Conservation (phyloP, 1,284 basidiomycete species). For the Fomitopsis betulina region DNA sequence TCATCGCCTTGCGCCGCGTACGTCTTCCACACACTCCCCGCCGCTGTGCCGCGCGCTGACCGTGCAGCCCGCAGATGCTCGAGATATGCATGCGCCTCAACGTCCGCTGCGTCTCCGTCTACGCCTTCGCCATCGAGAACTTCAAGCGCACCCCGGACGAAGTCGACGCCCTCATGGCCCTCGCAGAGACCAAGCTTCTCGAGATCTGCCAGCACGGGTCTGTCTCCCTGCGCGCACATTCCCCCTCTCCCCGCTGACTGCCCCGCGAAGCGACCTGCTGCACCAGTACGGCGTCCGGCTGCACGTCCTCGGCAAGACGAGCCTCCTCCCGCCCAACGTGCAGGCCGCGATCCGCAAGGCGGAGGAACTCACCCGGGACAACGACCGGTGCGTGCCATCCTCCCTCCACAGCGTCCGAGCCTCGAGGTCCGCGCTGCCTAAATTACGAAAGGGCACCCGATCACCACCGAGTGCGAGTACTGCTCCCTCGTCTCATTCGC, state of each 20-base stretch:
- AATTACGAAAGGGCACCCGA: background rate
- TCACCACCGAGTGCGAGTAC: background rate
- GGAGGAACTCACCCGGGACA: slow-evolving; percentile 75
- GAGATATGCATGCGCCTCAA: slow-evolving; percentile 78
- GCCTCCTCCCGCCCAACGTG: slow-evolving; percentile 78
- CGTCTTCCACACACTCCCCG: slow-evolving; percentile 24
- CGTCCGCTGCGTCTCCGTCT: slow-evolving; percentile 85
- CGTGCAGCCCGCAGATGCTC: slow-evolving; percentile 51
- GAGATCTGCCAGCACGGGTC: slow-evolving; percentile 86
- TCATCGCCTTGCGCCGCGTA: slow-evolving; percentile 77
- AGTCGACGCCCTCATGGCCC: slow-evolving; percentile 82
- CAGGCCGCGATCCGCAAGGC: slow-evolving; percentile 69
- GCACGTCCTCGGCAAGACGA: slow-evolving; percentile 75
- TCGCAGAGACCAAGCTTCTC: slow-evolving; percentile 79
- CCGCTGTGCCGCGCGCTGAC: background rate
- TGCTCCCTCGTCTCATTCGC: background rate
- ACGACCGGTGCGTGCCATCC: slow-evolving; percentile 51
- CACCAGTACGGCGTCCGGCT: slow-evolving; percentile 82
- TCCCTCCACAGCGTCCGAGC: background rate
- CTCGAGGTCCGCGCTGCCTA: background rate
- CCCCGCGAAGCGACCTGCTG: slow-evolving; percentile 61
- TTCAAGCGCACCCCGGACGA: slow-evolving; percentile 88
- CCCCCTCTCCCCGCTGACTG: background rate
- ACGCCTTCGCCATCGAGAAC: slow-evolving; percentile 97
- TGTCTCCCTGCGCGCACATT: background rate